Evolutionary conservation across 148 eudicot species (phyloP), one percentile per base, ranked within the genome.

Genomic region (Hydrangea macrophylla): DNA sequence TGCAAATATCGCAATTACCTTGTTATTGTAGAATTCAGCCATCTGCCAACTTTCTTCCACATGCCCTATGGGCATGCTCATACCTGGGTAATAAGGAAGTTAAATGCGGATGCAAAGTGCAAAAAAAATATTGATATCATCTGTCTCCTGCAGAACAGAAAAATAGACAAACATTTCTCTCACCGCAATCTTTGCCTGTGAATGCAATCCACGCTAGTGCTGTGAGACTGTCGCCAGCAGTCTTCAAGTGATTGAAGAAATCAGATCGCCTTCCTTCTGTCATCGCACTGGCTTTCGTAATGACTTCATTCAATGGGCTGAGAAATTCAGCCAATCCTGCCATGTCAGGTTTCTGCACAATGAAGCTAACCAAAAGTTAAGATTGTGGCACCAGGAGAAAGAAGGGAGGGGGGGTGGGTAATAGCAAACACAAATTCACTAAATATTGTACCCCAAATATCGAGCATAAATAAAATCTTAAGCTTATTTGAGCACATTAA

Each of bases 21-120:
- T 94, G 82, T 94, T 94, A 59, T 80, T 82, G 74, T 90, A 94
- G 82, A 94, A 94, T 70, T 94, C 97, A 57, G 99, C 99, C 89
- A 83, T 82, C 76, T 94, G 97, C 99, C 99, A 94, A 81, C 96
- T 83, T 81, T 94, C 99, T 81, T 94, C 99, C 55, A 94, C 99
- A 60, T 94, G 96, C 69, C 91, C 97, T 63, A 84, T 90, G 64
- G 99, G 99, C 85, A 94, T 86, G 82, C 96, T 94, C 99, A 94
- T 90, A 71, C 99, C 99, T 94, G 61, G 58, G 36, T 64, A 66
- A 55, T 1, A 37, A 66, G 28, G 28, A 60, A 40, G 28, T 33
- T 58, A 18, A 0, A 2, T 36, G 42, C 57, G 48, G 23, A 58
- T 40, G 28, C 20, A 53, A 27, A 44, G 57, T 7, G 33, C 9